Percentiles rank a stretch among this genome's conserved stretches.
Conservation (phyloP, 2,329 filamentous ascomycete genomes). For the Sporothrix pallida region DNA sequence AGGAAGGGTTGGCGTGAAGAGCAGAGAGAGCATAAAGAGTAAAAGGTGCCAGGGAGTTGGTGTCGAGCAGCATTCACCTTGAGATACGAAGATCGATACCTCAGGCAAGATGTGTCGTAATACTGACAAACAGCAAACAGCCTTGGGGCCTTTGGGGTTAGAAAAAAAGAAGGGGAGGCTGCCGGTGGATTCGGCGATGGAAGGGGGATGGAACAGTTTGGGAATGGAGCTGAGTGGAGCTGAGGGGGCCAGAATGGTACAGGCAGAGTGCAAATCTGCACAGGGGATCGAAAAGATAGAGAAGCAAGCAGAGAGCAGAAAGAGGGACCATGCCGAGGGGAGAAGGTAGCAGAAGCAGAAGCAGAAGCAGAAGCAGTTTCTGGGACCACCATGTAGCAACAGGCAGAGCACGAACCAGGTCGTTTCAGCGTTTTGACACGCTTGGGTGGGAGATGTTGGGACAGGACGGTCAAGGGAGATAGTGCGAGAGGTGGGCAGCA, state of each 20-base stretch:
- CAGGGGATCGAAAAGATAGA: conserved; percentile 10
- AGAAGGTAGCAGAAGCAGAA: neutral
- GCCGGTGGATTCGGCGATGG: conserved; percentile 26
- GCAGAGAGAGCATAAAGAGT: neutral
- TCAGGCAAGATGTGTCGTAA: conserved; percentile 18
- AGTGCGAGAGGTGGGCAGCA: conserved; percentile 12
- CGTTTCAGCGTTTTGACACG: conserved; percentile 36
- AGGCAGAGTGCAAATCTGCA: neutral
- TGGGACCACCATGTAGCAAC: conserved; percentile 28
- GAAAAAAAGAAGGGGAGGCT: conserved; percentile 6
- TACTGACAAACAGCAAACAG: neutral
- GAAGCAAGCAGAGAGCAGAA: conserved; percentile 23
- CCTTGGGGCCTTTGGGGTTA: neutral
- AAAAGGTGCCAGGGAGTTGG: neutral
- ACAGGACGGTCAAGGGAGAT: neutral
- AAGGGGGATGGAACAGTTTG: conserved; percentile 35
- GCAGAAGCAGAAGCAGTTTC: neutral
- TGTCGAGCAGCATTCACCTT: neutral
- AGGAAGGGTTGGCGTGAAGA: neutral
- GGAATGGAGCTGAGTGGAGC: conserved; percentile 27
- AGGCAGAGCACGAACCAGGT: conserved; percentile 37
- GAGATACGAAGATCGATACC: neutral
- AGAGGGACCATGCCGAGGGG: conserved; percentile 7
- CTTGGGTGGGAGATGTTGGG: neutral
- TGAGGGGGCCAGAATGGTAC: neutral